Percentiles rank a stretch among this genome's conserved stretches.
Conservation (phyloP, 495 filamentous ascomycete genomes). For the Xylaria intraflava region DNA sequence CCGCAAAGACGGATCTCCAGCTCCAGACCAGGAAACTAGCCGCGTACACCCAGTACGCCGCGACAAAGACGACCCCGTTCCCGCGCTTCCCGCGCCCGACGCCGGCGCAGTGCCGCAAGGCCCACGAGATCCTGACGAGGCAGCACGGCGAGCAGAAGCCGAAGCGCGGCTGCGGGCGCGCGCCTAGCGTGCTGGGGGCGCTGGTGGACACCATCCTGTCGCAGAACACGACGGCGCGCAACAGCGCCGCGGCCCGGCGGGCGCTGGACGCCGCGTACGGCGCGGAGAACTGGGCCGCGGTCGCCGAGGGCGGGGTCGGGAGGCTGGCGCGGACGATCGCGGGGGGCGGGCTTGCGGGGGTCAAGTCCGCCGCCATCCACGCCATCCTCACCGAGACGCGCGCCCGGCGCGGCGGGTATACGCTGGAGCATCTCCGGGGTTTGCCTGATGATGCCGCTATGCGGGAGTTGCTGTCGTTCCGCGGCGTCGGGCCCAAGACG, state of each 20-base stretch:
- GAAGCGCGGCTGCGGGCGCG: conserved; percentile 82
- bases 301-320: conserved; percentile 53
- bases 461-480: conserved; percentile 61
- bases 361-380: conserved; percentile 74
- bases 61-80: conserved; percentile 49
- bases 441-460: conserved; percentile 61
- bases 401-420: conserved; percentile 51
- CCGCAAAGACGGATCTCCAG: conserved; percentile 3
- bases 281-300: conserved; percentile 73
- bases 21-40: conserved; percentile 30
- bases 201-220: conserved; percentile 72
- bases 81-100: conserved; percentile 63
- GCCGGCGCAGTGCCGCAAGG: conserved; percentile 60
- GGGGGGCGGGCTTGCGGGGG: conserved; percentile 59
- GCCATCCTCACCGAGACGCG: conserved; percentile 65
- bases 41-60: conserved; percentile 25
- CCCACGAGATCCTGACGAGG: conserved; percentile 56
- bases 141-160: conserved; percentile 54
- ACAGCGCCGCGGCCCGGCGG: conserved; percentile 62
- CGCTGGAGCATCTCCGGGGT: conserved; percentile 69
- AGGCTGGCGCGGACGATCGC: conserved; percentile 69
- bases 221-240: conserved; percentile 61
- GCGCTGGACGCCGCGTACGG: conserved; percentile 68
- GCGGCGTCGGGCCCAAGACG: conserved; percentile 83
- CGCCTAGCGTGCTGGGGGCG: conserved; percentile 79